Conservation (phyloP, 2,329 filamentous ascomycete species). For the Rhexocercosporidium sp. region DNA sequence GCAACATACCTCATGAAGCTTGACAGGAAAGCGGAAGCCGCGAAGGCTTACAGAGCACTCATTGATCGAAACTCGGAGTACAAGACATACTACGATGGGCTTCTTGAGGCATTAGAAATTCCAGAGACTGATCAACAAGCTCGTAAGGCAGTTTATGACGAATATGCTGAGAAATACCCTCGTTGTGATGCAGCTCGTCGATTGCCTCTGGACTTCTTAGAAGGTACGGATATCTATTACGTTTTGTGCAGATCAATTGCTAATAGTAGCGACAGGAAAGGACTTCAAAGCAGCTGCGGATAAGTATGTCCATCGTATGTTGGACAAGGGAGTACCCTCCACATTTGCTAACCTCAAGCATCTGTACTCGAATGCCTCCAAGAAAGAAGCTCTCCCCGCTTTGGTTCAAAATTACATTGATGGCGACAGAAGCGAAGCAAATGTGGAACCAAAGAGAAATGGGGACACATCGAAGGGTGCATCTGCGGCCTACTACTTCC, state of each 20-base stretch:
- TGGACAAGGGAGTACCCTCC: slow-evolving; percentile 91
- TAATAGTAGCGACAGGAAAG: slow-evolving; percentile 59
- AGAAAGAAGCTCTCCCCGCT: slow-evolving; percentile 76
- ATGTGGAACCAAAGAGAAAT: slow-evolving; percentile 47
- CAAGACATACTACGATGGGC: slow-evolving; percentile 80
- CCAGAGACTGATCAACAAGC: slow-evolving; percentile 63
- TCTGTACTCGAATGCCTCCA: slow-evolving; percentile 78
- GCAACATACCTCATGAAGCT: slow-evolving; percentile 85
- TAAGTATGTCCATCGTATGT: slow-evolving; percentile 79
- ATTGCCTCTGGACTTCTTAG: slow-evolving; percentile 87
- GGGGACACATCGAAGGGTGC: slow-evolving; percentile 67
- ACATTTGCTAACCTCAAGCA: slow-evolving; percentile 97
- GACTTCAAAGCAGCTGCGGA: slow-evolving; percentile 81
- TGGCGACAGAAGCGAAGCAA: slow-evolving; percentile 53
- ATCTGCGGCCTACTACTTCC: slow-evolving; percentile 85
- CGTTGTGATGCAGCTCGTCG: slow-evolving; percentile 85
- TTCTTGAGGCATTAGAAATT: slow-evolving; percentile 73
- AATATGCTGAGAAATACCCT: slow-evolving; percentile 80
- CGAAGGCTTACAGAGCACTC: slow-evolving; percentile 78
- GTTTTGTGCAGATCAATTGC: neutral
- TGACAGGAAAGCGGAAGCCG: slow-evolving; percentile 78
- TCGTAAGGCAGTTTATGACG: slow-evolving; percentile 77
- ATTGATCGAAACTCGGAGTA: slow-evolving; percentile 89
- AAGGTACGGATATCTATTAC: slow-evolving; percentile 53
- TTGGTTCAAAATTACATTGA: slow-evolving; percentile 81